These are phyloP conservation scores for Metschnikowia kunwiensis DNA, from an alignment of 805 yeast species.

Conservation along the genomic window DNA sequence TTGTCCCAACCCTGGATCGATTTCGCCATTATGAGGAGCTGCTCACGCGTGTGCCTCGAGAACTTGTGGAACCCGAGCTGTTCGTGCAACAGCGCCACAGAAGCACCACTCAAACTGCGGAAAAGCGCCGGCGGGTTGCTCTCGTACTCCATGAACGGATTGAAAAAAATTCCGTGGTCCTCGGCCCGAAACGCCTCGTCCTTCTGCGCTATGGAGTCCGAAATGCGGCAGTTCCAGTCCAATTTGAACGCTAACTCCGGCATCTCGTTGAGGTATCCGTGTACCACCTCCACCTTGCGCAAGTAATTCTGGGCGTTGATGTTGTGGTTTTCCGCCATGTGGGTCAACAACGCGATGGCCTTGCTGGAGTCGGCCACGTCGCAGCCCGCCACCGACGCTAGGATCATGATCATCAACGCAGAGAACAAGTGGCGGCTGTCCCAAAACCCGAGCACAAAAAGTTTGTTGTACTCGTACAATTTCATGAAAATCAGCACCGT, in stretches of 20 bases:
- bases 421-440: constrained; percentile 38
- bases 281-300: constrained; percentile 28
- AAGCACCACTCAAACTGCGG: background rate
- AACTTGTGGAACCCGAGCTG: constrained; percentile 11
- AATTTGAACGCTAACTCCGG: constrained; percentile 24
- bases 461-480: constrained; percentile 26
- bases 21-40: constrained; percentile 21
- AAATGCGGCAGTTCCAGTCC: constrained; percentile 21
- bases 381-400: constrained; percentile 20
- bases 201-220: constrained; percentile 5
- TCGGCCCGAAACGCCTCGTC: constrained; percentile 2
- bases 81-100: constrained; percentile 6
- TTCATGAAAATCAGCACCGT: constrained; percentile 30
- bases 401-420: constrained; percentile 29
- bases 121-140: background rate
- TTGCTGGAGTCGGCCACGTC: constrained; percentile 6
- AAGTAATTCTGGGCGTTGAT: constrained; percentile 33
- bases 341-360: constrained; percentile 28
- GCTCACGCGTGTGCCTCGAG: constrained; percentile 15
- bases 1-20: constrained; percentile 30
- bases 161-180: constrained; percentile 9
- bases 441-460: constrained; percentile 39
- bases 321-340: constrained; percentile 35
- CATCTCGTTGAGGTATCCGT: constrained; percentile 20
- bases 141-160: constrained; percentile 14